Evolutionary conservation across 805 yeast species (phyloP), one percentile per base, ranked within the genome.

Genomic region (Suhomyces prunicola): DNA sequence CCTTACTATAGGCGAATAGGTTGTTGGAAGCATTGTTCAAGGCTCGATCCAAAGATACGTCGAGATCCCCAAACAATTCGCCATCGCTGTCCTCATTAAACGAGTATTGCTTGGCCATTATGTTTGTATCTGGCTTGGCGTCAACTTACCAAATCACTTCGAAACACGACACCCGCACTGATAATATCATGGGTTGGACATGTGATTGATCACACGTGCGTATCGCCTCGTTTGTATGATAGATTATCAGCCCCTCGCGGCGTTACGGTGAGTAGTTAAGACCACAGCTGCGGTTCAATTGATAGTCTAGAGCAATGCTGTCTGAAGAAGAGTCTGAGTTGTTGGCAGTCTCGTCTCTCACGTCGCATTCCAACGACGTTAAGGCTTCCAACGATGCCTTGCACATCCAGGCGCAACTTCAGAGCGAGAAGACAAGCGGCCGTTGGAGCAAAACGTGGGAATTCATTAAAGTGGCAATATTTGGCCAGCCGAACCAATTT

Each of bases 41-140:
- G 1, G 90, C 93, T 47, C 82, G 82, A 60, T 85, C 88, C 53
- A 85, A 72, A 9, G 87, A 83, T 57, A 75, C 77, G 63, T 86
- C 90, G 62, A 87, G 81, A 57, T 81, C 79, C 59, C 86, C 90
- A 60, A 85, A 77, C 10, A 83, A 73, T 36, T 55, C 58, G 19
- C 52, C 48, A 4, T 50, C 53, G 39, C 50, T 46, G 46, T 80
- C 79, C 27, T 52, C 56, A 36, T 41, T 24, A 24, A 57, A 48
- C 23, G 60, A 57, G 47, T 47, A 59, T 27, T 60, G 52, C 42
- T 35, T 51, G 24, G 54, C 31, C 50, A 47, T 54, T 24, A 39
- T 17, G 42, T 39, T 3, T 15, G 12, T 36, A 36, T 17, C 23
- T 9, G 23, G 41, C 33, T 31, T 46, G 24, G 17, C 41, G 17